These are phyloP conservation scores for Casuarina glauca DNA, from an alignment of 306 rosid genomes.

Conservation along the genomic window DNA sequence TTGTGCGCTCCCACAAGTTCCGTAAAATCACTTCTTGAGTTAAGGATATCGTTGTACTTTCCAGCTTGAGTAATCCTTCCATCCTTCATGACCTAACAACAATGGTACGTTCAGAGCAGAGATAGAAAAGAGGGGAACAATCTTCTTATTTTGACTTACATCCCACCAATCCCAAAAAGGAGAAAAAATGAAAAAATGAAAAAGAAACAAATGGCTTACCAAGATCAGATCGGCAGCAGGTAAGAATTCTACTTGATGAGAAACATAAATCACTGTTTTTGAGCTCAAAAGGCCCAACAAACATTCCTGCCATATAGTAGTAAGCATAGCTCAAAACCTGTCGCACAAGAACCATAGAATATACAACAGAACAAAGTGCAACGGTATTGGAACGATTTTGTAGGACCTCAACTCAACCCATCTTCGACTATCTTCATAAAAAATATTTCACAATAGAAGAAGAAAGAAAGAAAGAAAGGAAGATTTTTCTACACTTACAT, in stretches of 20 bases:
- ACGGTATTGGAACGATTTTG: background rate
- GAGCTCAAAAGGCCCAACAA: slow-evolving; percentile 69
- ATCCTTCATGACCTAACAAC: slow-evolving; percentile 75
- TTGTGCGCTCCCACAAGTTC: slow-evolving; percentile 81
- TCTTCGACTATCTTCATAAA: background rate
- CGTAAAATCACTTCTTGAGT: slow-evolving; percentile 66
- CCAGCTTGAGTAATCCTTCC: slow-evolving; percentile 83
- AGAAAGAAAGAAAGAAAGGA: background rate
- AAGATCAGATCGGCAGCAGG: slow-evolving; percentile 81
- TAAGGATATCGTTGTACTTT: slow-evolving; percentile 61
- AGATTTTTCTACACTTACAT: background rate
- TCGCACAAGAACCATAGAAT: background rate
- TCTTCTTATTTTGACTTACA: background rate
- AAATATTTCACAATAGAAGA: background rate
- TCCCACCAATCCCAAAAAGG: background rate
- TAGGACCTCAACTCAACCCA: background rate
- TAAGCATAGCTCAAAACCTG: background rate
- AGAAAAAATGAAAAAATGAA: slow-evolving; percentile 11
- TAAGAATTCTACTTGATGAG: slow-evolving; percentile 92
- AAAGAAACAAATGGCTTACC: slow-evolving; percentile 39
- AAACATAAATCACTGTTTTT: slow-evolving; percentile 75
- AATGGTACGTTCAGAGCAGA: background rate
- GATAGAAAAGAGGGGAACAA: background rate
- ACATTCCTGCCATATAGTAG: slow-evolving; percentile 55
- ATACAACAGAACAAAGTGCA: background rate